Evolutionary conservation across 176 grass and related monocot genomes (phyloP).

Genomic region (Aegilops tauschii): DNA sequence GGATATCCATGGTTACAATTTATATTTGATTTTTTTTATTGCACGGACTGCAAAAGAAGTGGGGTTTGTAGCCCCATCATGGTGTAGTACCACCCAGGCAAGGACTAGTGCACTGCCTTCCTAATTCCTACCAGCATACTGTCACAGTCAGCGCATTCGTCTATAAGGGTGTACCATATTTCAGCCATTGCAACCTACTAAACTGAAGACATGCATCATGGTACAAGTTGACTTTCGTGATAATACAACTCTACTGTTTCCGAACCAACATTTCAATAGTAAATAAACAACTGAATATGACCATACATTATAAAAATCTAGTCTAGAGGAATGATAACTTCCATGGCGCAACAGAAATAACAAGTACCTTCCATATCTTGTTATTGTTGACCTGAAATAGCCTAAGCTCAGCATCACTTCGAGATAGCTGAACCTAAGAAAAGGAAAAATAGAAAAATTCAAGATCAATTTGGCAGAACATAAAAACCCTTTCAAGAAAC

Average conservation of each 20-base stretch:
- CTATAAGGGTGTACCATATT: neutral
- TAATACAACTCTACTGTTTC: neutral
- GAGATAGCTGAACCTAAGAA: conserved; percentile 53
- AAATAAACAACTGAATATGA: neutral
- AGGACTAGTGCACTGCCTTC: conserved; percentile 1
- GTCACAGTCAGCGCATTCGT: neutral
- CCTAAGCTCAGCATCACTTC: conserved; percentile 54
- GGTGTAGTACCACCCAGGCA: neutral
- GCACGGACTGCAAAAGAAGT: neutral
- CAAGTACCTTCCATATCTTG: conserved; percentile 71
- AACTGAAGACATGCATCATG: neutral
- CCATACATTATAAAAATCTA: neutral
- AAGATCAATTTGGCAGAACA: conserved; percentile 20
- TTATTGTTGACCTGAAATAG: conserved; percentile 51
- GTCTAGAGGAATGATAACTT: neutral
- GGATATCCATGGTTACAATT: neutral
- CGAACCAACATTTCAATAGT: conserved; percentile 1
- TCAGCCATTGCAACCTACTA: neutral
- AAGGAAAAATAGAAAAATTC: conserved; percentile 1
- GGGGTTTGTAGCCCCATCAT: neutral
- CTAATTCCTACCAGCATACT: neutral
- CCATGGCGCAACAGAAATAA: neutral
- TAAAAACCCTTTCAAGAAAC: neutral
- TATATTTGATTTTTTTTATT: neutral
- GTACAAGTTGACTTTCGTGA: neutral